Evolutionary conservation across 306 rosid species (phyloP).

Genomic region (Glycine tomentella): DNA sequence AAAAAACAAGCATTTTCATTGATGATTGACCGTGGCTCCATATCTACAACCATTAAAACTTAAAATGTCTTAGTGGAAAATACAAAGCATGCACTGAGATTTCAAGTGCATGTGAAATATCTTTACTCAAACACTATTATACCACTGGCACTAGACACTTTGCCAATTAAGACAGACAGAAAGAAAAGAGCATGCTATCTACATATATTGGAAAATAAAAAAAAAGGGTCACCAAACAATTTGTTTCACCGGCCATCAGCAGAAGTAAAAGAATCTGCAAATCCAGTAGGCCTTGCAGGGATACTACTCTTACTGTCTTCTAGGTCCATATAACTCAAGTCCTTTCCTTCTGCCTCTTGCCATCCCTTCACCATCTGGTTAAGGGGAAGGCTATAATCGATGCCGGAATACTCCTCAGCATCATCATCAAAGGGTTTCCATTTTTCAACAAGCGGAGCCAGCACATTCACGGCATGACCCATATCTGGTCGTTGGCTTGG

Average conservation of each 20-base stretch:
- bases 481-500: constrained; percentile 92
- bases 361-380: constrained; percentile 98
- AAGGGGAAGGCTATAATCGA: constrained; percentile 91
- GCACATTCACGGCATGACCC: constrained; percentile 91
- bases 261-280: constrained; percentile 95
- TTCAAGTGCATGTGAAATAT: constrained; percentile 58
- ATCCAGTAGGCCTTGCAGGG: constrained; percentile 94
- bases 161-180: constrained; percentile 50
- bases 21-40: constrained; percentile 53
- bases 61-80: constrained; percentile 49
- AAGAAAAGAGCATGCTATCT: constrained; percentile 59
- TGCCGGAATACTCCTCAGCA: constrained; percentile 83
- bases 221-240: constrained; percentile 41
- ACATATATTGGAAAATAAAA: constrained; percentile 52
- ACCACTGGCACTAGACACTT: constrained; percentile 43
- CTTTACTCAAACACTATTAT: constrained; percentile 46
- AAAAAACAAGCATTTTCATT: constrained; percentile 52
- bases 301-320: constrained; percentile 96
- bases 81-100: constrained; percentile 55
- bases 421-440: constrained; percentile 90
- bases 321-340: constrained; percentile 67
- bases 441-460: constrained; percentile 89
- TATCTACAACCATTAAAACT: constrained; percentile 62
- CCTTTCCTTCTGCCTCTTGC: constrained; percentile 96
- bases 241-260: constrained; percentile 87